These are phyloP conservation scores for Cryptomeria japonica DNA, from an alignment of 75 land plant species.

Conservation along the genomic window DNA sequence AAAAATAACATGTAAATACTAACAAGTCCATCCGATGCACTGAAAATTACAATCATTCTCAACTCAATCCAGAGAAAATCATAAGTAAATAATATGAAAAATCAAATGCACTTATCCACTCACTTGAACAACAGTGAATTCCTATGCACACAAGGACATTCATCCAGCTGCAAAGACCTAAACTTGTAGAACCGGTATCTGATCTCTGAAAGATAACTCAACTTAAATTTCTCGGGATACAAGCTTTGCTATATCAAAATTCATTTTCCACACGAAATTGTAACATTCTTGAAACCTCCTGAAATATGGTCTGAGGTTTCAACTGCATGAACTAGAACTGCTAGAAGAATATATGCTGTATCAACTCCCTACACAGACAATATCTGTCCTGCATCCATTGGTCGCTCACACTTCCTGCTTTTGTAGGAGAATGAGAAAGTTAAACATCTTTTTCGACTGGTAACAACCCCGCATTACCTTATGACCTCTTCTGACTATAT, in stretches of 20 bases:
- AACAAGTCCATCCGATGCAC: background rate
- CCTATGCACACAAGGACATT: background rate
- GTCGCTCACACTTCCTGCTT: background rate
- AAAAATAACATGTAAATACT: background rate
- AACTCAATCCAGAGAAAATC: background rate
- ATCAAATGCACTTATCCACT: background rate
- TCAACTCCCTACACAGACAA: background rate
- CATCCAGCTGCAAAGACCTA: background rate
- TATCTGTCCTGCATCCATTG: background rate
- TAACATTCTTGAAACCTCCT: background rate
- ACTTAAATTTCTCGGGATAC: background rate
- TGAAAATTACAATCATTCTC: background rate
- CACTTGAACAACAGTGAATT: background rate
- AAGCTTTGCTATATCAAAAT: background rate
- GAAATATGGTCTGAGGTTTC: background rate
- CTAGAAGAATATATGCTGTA: background rate
- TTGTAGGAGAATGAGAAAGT: background rate
- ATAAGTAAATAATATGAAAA: background rate
- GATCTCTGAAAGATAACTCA: background rate
- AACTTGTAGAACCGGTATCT: background rate
- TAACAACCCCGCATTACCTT: background rate
- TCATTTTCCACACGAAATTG: background rate
- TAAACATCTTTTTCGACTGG: background rate
- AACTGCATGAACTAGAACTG: background rate
- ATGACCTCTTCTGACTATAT: background rate